phyloP scores from a whole-genome alignment of 805 yeast genomes.

The Pichia californica region DNA sequence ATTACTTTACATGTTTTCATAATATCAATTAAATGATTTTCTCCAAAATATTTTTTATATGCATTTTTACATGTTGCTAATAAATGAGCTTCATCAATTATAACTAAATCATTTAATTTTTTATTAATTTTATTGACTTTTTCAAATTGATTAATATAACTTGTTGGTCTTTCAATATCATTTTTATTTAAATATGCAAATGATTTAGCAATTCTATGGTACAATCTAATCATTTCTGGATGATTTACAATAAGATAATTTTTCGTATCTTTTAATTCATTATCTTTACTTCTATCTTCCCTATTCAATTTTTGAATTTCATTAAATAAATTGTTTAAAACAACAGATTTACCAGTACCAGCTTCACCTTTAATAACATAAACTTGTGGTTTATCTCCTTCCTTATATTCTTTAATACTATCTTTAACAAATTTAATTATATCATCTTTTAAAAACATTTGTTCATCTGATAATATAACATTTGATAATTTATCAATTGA shows the following conservation, averaged over 20 bases:
- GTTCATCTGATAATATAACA: conserved; percentile 34
- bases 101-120: conserved; percentile 31
- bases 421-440: conserved; percentile 28
- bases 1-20: conserved; percentile 33
- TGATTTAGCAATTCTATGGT: conserved; percentile 32
- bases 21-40: conserved; percentile 37
- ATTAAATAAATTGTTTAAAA: conserved; percentile 37
- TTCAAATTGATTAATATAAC: conserved; percentile 32
- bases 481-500: conserved; percentile 34
- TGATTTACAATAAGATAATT: conserved; percentile 40
- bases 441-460: conserved; percentile 23
- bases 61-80: conserved; percentile 39
- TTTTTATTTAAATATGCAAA: conserved; percentile 33
- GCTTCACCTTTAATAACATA: conserved; percentile 43
- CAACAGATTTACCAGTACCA: conserved; percentile 42
- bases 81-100: conserved; percentile 42
- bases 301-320: conserved; percentile 32
- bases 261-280: conserved; percentile 23
- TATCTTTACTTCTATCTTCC: conserved; percentile 7
- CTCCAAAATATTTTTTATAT: conserved; percentile 37
- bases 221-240: conserved; percentile 42
- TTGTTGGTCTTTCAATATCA: conserved; percentile 41
- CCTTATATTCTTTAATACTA: conserved; percentile 16
- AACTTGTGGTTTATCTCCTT: conserved; percentile 21
- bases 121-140: conserved; percentile 16